Conservation (phyloP, 2,329 filamentous ascomycete genomes). For the Colletotrichum incanum region DNA sequence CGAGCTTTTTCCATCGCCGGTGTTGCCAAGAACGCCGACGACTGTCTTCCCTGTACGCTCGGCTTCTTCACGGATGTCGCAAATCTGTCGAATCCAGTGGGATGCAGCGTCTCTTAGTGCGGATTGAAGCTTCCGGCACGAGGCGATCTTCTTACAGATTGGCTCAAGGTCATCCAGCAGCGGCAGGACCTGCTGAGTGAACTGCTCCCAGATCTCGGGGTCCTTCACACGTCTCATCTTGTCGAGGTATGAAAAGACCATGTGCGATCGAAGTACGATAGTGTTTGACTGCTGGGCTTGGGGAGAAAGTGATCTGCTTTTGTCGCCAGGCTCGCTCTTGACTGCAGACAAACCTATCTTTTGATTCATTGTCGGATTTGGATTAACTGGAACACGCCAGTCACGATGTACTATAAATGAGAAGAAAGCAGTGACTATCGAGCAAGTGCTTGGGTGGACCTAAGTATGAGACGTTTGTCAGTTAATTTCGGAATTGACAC, state of each 20-base stretch:
- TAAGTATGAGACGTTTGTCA: neutral
- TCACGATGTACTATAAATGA: neutral
- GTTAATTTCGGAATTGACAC: neutral
- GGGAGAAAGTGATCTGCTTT: neutral
- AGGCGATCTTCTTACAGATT: neutral
- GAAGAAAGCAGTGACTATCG: neutral
- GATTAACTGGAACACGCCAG: neutral
- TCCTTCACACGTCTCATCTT: conserved; percentile 1
- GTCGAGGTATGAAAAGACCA: conserved; percentile 3
- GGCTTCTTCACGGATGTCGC: neutral
- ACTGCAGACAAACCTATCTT: too few species aligned
- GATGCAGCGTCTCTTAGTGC: neutral
- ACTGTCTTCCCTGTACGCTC: neutral
- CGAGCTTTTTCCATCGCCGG: conserved; percentile 25
- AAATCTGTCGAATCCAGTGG: neutral
- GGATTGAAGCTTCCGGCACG: neutral
- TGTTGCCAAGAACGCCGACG: conserved; percentile 28
- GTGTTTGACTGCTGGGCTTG: neutral
- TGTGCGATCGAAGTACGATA: neutral
- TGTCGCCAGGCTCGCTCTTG: neutral
- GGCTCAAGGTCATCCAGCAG: conserved; percentile 16
- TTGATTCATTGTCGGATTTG: neutral
- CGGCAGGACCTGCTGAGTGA: neutral
- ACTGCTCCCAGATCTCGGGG: conserved; percentile 17
- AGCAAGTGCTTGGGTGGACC: fast-evolving